Base-by-base conservation (phyloP, 2,329 filamentous ascomycete species). In the Xylaria sp. region DNA sequence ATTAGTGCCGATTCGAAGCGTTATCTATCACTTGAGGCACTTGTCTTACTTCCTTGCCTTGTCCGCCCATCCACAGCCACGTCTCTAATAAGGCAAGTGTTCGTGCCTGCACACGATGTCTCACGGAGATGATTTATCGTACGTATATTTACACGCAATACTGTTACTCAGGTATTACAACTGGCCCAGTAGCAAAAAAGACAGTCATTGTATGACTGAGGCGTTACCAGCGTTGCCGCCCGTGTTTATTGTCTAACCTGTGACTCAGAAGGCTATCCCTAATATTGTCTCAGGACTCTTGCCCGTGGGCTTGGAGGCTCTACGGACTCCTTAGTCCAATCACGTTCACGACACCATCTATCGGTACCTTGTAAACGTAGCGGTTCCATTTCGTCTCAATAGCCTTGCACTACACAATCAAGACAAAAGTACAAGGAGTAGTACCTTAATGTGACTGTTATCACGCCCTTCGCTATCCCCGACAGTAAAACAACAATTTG, bases 31-130 rank as follows among this genome's bases (percentile, higher is more conserved):
- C 21, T 40, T 50, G 59, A 18, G 55, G 37, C 29, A 6, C 21
- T 54, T 54, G 50, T 68, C 50, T 61, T 42, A 53, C 57, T 12
- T 50, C 44, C 32, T 35, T 42, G 32, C 55, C 42, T 44, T 44
- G 57, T 59, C 37, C 55, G 37, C 55, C 55, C 18, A 37, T 42
- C 37, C 27, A 42, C 12, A 12, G 12, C 50, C 44, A 60, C 50
- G 48, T 54, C 40, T 32, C 18, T 25, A 25, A 13, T n/a, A 8
- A 40, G 40, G 10, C 3, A 5, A 25, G 35, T 25, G 9, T 29
- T 44, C 37, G 40, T 63, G 21, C 55, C 27, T 63, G 47, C 32
- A n/a, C 27, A 48, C 53, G 5, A 53, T 37, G 35, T 62, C 59
- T 40, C 53, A 53, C 51, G 47, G 54, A 54, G 35, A 59, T 54